phyloP scores from a whole-genome alignment of 2,329 filamentous ascomycete species.

The Calonectria pseudoreteaudii region DNA sequence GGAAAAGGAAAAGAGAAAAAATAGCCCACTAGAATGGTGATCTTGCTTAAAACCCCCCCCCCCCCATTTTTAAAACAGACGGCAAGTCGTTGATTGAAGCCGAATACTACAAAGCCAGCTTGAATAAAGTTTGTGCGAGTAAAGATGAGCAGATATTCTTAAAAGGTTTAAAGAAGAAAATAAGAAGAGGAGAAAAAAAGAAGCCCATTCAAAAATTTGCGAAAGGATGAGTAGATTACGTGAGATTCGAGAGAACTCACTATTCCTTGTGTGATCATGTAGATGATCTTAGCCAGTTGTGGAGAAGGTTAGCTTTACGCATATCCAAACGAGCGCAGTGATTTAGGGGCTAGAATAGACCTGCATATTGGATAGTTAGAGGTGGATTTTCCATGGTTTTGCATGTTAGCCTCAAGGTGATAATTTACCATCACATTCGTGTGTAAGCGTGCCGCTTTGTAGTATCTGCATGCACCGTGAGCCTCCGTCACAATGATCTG shows the following conservation, averaged over 20 bases:
- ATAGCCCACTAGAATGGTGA: background rate
- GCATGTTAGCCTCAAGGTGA: background rate
- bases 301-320: background rate
- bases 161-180: background rate
- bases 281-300: background rate
- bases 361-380: background rate
- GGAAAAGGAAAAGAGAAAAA: background rate
- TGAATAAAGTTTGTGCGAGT: background rate
- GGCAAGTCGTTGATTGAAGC: too few species aligned
- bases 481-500: background rate
- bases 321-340: background rate
- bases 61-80: too few species aligned
- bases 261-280: background rate
- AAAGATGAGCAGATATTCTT: background rate
- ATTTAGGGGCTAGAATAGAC: background rate
- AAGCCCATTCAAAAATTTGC: background rate
- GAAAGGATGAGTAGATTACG: background rate
- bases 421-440: background rate
- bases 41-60: too few species aligned
- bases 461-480: too few species aligned
- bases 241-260: background rate
- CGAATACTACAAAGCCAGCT: too few species aligned
- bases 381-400: background rate
- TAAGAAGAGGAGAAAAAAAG: background rate
- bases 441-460: background rate